phyloP scores from a whole-genome alignment of 768 basidiomycete species.

The Xerocomellus intermedius region DNA sequence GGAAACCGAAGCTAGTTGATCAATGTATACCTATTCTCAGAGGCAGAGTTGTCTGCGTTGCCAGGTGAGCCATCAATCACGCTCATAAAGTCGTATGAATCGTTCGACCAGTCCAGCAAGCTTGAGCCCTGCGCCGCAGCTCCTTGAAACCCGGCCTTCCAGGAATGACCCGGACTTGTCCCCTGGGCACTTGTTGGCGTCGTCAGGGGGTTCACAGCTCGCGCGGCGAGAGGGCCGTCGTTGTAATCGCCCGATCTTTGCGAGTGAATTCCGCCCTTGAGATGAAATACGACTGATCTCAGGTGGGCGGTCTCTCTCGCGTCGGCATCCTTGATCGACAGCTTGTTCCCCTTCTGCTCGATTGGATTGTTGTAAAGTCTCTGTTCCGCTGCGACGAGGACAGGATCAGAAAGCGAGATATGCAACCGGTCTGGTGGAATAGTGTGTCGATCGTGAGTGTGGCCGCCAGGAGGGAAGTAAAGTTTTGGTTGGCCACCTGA shows the following conservation, averaged over 20 bases:
- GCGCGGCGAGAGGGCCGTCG: background rate
- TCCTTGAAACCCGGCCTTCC: background rate
- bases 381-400: slow-evolving; percentile 20
- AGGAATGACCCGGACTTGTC: background rate
- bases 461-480: slow-evolving; percentile 15
- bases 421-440: slow-evolving; percentile 17
- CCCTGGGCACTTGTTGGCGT: background rate
- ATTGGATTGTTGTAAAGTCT: slow-evolving; percentile 2
- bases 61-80: background rate
- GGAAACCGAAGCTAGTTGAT: background rate
- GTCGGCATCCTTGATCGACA: background rate
- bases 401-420: slow-evolving; percentile 23
- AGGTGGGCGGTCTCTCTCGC: background rate
- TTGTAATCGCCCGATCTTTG: background rate
- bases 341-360: background rate
- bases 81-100: slow-evolving; percentile 2
- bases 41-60: background rate
- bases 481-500: background rate
- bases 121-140: background rate
- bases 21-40: slow-evolving; percentile 13
- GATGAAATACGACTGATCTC: background rate
- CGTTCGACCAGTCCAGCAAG: background rate
- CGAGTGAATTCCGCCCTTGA: background rate
- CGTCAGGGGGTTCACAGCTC: background rate
- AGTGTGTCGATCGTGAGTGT: slow-evolving; percentile 6